These are phyloP conservation scores for Galium porrigens DNA, from an alignment of 305 asterid species.

Conservation along the genomic window DNA sequence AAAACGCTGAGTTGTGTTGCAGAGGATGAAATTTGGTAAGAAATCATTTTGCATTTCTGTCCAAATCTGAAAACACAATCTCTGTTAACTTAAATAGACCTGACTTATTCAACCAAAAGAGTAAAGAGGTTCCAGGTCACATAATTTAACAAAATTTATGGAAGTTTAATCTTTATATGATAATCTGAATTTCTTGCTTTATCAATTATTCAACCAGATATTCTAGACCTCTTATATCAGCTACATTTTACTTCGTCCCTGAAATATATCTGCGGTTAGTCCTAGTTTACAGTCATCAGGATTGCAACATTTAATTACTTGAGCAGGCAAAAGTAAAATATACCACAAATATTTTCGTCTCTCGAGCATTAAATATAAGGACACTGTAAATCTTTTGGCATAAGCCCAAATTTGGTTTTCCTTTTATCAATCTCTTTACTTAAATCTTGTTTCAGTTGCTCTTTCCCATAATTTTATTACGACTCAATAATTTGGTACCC, in stretches of 20 bases:
- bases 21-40: constrained; percentile 78
- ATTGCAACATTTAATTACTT: too few species aligned
- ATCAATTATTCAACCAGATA: neutral
- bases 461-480: neutral
- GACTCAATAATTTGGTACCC: neutral
- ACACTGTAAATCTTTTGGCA: neutral
- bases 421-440: neutral
- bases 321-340: too few species aligned
- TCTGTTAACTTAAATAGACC: constrained; percentile 20
- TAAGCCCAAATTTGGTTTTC: neutral
- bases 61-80: constrained; percentile 54
- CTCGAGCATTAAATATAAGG: too few species aligned
- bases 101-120: neutral
- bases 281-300: neutral
- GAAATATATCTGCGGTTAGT: neutral
- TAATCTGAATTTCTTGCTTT: neutral
- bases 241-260: neutral
- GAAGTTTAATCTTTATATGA: neutral
- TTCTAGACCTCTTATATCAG: neutral
- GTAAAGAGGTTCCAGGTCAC: neutral
- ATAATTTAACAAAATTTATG: neutral
- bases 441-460: neutral
- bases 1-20: constrained; percentile 96
- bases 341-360: too few species aligned
- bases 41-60: constrained; percentile 96